These are phyloP conservation scores for Ottelia alismoides DNA, from an alignment of 106 monocot species.

Conservation along the genomic window DNA sequence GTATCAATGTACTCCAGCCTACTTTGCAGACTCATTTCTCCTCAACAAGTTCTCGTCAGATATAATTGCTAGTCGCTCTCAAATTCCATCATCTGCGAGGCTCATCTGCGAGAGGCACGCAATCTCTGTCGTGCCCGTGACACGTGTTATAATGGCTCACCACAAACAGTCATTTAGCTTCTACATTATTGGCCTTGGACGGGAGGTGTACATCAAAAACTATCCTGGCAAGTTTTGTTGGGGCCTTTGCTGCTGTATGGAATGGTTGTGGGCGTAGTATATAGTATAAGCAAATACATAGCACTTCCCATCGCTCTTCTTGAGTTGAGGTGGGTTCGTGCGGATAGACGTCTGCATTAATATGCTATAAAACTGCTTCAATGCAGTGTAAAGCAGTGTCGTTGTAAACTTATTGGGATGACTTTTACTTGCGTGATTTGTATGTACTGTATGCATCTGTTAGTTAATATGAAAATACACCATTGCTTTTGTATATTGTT, in stretches of 20 bases:
- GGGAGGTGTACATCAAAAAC: slow-evolving; percentile 66
- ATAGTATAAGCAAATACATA: too few relatives aligned
- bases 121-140: slow-evolving; percentile 82
- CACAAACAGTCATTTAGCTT: slow-evolving; percentile 61
- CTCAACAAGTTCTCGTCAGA: slow-evolving; percentile 94
- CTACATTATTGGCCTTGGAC: slow-evolving; percentile 65
- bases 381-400: too few relatives aligned
- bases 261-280: slow-evolving; percentile 52
- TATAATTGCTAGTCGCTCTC: slow-evolving; percentile 50
- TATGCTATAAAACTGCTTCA: too few relatives aligned
- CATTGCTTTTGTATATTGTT: too few relatives aligned
- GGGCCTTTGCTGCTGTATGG: slow-evolving; percentile 91
- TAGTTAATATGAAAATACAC: too few relatives aligned
- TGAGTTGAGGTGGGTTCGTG: too few relatives aligned
- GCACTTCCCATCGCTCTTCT: too few relatives aligned
- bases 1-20: slow-evolving; percentile 87
- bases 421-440: too few relatives aligned
- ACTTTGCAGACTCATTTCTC: slow-evolving; percentile 75
- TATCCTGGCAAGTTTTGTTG: slow-evolving; percentile 75
- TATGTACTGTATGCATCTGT: too few relatives aligned
- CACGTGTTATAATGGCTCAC: slow-evolving; percentile 79
- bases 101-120: slow-evolving; percentile 81
- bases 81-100: slow-evolving; percentile 53
- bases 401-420: too few relatives aligned
- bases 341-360: too few relatives aligned